These are phyloP conservation scores for Metschnikowia sp. DNA, from an alignment of 805 yeast genomes.

Conservation along the genomic window DNA sequence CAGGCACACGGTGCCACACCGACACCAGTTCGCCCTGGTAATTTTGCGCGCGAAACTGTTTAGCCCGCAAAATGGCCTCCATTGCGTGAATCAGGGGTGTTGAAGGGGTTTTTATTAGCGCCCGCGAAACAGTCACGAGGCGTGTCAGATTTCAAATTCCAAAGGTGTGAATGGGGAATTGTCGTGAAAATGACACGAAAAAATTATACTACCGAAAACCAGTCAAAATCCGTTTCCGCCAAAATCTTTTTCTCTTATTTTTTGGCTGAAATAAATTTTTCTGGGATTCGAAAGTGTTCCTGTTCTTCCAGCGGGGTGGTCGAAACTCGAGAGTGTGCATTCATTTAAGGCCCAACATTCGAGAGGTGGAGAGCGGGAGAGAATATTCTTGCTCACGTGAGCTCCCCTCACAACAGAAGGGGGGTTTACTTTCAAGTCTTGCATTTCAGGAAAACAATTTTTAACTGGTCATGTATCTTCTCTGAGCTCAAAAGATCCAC, in stretches of 20 bases:
- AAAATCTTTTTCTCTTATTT: too few species aligned
- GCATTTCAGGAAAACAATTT: too few species aligned
- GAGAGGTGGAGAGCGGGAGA: conserved; percentile 1
- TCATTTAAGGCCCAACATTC: background rate
- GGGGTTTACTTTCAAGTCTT: too few species aligned
- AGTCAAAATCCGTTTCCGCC: too few species aligned
- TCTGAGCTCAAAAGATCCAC: too few species aligned
- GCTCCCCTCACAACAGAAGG: background rate
- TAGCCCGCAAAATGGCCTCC: conserved; percentile 5
- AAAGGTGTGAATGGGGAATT: background rate
- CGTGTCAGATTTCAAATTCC: background rate
- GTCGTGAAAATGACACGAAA: background rate
- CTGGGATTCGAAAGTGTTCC: background rate
- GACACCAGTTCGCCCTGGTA: conserved; percentile 31
- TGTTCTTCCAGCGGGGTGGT: background rate
- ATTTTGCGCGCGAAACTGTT: conserved; percentile 18
- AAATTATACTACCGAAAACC: too few species aligned
- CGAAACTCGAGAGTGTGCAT: too few species aligned
- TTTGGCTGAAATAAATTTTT: too few species aligned
- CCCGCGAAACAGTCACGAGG: background rate
- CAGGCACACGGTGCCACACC: conserved; percentile 66
- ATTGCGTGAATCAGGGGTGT: background rate
- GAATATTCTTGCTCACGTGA: background rate
- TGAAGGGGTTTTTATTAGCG: background rate
- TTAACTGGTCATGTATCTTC: too few species aligned